Base-by-base conservation (phyloP, 2,329 filamentous ascomycete genomes). In the Penicillium digitatum region DNA sequence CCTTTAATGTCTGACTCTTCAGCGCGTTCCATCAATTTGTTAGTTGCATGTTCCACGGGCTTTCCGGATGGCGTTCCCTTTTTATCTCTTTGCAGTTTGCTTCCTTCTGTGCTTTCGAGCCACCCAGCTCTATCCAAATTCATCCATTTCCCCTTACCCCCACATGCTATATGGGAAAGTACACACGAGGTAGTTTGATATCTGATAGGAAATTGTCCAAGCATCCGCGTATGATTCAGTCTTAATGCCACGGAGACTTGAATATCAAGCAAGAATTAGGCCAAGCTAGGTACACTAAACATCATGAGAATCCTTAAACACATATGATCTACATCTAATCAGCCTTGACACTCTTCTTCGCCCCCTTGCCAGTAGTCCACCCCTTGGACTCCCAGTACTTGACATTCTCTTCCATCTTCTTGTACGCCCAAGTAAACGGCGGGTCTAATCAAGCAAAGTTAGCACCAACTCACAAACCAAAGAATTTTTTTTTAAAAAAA, bases 401-500 rank as follows among this genome's bases (percentile, higher is more conserved):
- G 11, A 81, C 68, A 57, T 75, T 73, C 29, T 72, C 69, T 63
- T 80, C 77, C 62, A 81, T 80, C 65, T 81, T 79, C 56, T 73
- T 69, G 60, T 79, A 75, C 31, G 78, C 75, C 66, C 74, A 78
- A 12, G 68, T 71, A 52, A 80, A 75, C 22, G 70, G 64, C 4
- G 70, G 71, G 45, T 75, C 69, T 71, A 26, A 3, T 48, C 9
- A 22, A 18, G 3, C 14, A 46, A 27, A 16, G 20, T 54, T 34
- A 57, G 54, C 39, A 35, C 16, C 24, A 39, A 12, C 7, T 3
- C n/a, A n/a, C 9, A 34, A 35, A 14, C 1, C 3, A 14, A 11
- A 11, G 11, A 11, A 34, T 3, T n/a, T n/a, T n/a, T n/a, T n/a
- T n/a, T n/a, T n/a, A 3, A 6, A 9, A n/a, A 22, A 29, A 12